These are phyloP conservation scores for Tricholoma sp. DNA, from an alignment of 768 basidiomycete genomes.

Conservation along the genomic window DNA sequence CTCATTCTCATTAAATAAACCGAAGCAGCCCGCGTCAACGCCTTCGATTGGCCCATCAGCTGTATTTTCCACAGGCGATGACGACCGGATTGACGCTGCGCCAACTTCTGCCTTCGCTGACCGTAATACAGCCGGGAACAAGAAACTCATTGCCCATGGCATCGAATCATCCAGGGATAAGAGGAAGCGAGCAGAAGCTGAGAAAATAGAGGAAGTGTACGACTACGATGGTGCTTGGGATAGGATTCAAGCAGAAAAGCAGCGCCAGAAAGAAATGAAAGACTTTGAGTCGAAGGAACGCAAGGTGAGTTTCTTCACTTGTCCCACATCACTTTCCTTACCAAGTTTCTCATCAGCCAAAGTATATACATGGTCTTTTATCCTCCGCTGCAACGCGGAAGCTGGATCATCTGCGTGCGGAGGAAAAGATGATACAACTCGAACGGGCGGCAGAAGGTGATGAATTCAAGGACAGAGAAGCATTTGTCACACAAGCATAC, in stretches of 20 bases:
- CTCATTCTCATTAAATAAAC: slow-evolving; percentile 77
- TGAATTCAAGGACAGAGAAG: slow-evolving; percentile 89
- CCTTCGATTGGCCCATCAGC: slow-evolving; percentile 52
- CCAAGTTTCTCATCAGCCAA: slow-evolving; percentile 52
- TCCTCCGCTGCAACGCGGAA: slow-evolving; percentile 80
- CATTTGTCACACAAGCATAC: slow-evolving; percentile 97
- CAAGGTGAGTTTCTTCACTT: slow-evolving; percentile 48
- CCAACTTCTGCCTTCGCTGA: slow-evolving; percentile 34
- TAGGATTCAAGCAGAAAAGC: slow-evolving; percentile 85
- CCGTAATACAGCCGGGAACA: slow-evolving; percentile 42
- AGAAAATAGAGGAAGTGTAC: slow-evolving; percentile 73
- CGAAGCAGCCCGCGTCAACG: slow-evolving; percentile 43
- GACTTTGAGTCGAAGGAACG: slow-evolving; percentile 71
- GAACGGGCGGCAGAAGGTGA: slow-evolving; percentile 94
- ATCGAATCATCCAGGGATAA: slow-evolving; percentile 55
- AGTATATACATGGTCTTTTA: slow-evolving; percentile 83
- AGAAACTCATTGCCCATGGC: slow-evolving; percentile 53
- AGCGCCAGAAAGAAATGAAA: slow-evolving; percentile 66
- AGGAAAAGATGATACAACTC: slow-evolving; percentile 95
- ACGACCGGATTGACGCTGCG: slow-evolving; percentile 46
- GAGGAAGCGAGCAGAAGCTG: slow-evolving; percentile 72
- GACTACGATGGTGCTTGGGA: slow-evolving; percentile 98
- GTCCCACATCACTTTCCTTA: slow-evolving; percentile 4
- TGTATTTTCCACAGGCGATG: slow-evolving; percentile 63
- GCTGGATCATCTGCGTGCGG: slow-evolving; percentile 85